Conservation (phyloP, 2,329 filamentous ascomycete genomes). For the Aspergillus aculeatinus region DNA sequence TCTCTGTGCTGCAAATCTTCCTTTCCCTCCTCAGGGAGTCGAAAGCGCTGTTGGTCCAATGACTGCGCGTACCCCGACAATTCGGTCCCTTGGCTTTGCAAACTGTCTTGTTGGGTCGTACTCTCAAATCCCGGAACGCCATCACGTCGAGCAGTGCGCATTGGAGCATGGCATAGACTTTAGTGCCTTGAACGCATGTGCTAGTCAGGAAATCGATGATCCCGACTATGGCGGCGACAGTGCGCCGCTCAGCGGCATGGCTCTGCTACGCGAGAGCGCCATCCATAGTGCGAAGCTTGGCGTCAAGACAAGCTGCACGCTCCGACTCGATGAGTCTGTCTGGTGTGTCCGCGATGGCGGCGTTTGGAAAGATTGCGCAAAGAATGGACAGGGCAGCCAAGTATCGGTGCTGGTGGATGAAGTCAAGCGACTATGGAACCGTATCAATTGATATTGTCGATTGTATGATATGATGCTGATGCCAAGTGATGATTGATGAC, state of each 20-base stretch:
- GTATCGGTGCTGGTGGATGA: constrained; percentile 67
- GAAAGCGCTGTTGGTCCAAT: constrained; percentile 12
- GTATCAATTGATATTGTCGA: constrained; percentile 26
- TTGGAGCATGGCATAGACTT: constrained; percentile 89
- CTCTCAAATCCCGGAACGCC: constrained; percentile 69
- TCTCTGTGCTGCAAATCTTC: constrained; percentile 77
- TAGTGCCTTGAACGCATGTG: constrained; percentile 75
- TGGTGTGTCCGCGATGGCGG: constrained; percentile 82
- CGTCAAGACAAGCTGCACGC: constrained; percentile 72
- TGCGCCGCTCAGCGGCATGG: constrained; percentile 53
- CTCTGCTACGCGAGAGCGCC: constrained; percentile 46
- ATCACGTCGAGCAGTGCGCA: constrained; percentile 82
- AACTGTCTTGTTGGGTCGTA: constrained; percentile 85
- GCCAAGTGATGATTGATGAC: constrained; percentile 3
- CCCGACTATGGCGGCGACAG: constrained; percentile 54
- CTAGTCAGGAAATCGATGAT: constrained; percentile 71
- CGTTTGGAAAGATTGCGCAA: constrained; percentile 75
- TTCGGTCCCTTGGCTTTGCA: constrained; percentile 86
- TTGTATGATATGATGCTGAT: not conserved
- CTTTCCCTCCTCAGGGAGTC: constrained; percentile 35
- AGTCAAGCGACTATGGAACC: constrained; percentile 67
- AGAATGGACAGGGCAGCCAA: constrained; percentile 55
- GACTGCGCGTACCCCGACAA: constrained; percentile 68
- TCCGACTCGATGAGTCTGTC: constrained; percentile 72
- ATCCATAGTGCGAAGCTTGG: constrained; percentile 59